A percentile compares a stretch with the other conserved stretches of the same genome.
These are phyloP conservation scores for Peronospora belbahrii DNA, from an alignment of 352 stramenopile genomes.

Conservation along the genomic window DNA sequence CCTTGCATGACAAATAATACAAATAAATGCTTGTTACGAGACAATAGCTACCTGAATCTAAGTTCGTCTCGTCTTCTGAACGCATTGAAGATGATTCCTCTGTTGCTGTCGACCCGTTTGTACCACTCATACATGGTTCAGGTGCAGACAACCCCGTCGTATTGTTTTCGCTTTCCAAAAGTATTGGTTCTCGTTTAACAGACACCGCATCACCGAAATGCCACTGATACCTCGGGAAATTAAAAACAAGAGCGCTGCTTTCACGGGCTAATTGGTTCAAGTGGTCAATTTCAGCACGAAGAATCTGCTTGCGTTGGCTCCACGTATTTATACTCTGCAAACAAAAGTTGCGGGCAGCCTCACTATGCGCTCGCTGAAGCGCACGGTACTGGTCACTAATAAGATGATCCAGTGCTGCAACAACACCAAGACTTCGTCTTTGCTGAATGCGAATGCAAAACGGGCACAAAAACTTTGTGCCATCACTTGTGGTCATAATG, in stretches of 20 bases:
- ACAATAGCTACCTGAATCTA: slow-evolving; percentile 7
- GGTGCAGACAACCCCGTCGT: neutral
- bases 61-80: neutral
- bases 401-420: slow-evolving; percentile 23
- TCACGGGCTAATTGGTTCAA: slow-evolving; percentile 29
- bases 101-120: neutral
- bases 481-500: neutral
- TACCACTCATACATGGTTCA: neutral
- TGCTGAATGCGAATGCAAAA: slow-evolving; percentile 40
- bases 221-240: slow-evolving; percentile 33
- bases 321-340: slow-evolving; percentile 31
- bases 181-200: slow-evolving; percentile 25
- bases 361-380: slow-evolving; percentile 17
- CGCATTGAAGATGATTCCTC: slow-evolving; percentile 1
- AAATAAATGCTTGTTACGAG: neutral
- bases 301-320: slow-evolving; percentile 13
- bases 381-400: slow-evolving; percentile 25
- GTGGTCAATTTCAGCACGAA: slow-evolving; percentile 19
- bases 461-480: slow-evolving; percentile 21
- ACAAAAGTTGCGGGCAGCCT: slow-evolving; percentile 30
- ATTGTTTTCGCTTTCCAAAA: slow-evolving; percentile 5
- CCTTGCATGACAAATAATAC: neutral
- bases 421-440: slow-evolving; percentile 23
- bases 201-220: slow-evolving; percentile 22
- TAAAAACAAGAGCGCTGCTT: slow-evolving; percentile 26